Evolutionary conservation across 2,329 filamentous ascomycete genomes (phyloP).

Genomic region (Aspergillus terreus): DNA sequence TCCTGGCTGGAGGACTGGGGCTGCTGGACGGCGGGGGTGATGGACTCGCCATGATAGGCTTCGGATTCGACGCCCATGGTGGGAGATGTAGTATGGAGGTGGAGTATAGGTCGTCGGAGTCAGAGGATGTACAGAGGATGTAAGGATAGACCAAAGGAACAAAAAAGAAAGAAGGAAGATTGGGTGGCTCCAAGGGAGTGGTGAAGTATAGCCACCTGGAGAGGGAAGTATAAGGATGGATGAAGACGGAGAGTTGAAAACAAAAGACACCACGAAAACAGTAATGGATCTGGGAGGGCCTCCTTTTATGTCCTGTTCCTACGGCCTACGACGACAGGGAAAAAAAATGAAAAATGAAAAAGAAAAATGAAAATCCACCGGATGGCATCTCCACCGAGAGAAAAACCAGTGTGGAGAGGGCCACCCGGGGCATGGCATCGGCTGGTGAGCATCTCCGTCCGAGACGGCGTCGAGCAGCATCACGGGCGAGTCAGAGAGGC

Average conservation of each 20-base stretch:
- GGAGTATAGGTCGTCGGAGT: not conserved
- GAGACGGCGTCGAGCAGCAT: not conserved
- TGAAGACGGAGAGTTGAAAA: not conserved
- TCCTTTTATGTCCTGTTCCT: slow-evolving; percentile 9
- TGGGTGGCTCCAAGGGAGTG: not conserved
- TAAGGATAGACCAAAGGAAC: not conserved
- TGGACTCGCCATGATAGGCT: slow-evolving; percentile 29
- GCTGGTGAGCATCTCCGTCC: not conserved
- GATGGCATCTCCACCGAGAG: not conserved
- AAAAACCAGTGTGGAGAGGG: slow-evolving; percentile 13
- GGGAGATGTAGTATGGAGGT: not conserved
- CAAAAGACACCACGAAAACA: slow-evolving; percentile 2
- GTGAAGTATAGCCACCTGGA: not conserved
- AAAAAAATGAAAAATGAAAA: slow-evolving; percentile 6
- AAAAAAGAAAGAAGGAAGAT: not conserved
- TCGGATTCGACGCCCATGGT: slow-evolving; percentile 29
- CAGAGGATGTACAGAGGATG: not conserved
- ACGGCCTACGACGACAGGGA: not conserved
- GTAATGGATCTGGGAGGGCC: slow-evolving; percentile 2
- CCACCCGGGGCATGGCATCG: slow-evolving; percentile 2
- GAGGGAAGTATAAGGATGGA: not conserved
- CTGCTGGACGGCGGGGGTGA: slow-evolving; percentile 22
- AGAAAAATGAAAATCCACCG: slow-evolving; percentile 4
- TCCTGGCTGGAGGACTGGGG: slow-evolving; percentile 22
- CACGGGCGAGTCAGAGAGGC: slow-evolving; percentile 10